Evolutionary conservation across 2,329 filamentous ascomycete genomes (phyloP).

Genomic region (Ceratocystis papillata): DNA sequence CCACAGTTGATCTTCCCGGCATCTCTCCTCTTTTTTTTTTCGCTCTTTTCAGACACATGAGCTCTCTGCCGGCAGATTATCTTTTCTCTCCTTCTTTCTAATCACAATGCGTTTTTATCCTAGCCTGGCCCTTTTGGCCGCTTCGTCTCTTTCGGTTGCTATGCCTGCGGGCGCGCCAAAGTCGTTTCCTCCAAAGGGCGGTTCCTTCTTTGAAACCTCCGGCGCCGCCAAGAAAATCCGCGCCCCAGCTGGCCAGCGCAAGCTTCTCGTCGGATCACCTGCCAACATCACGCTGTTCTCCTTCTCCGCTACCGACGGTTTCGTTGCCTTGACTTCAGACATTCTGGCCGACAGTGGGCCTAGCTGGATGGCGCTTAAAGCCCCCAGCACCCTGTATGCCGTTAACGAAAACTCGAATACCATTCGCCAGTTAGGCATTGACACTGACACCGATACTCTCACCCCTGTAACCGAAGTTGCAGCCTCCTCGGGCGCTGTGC

Average conservation of each 20-base stretch:
- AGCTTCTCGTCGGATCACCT: conserved; percentile 36
- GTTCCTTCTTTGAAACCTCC: conserved; percentile 12
- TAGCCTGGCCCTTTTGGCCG: conserved; percentile 2
- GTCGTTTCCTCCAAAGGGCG: neutral
- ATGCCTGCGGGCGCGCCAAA: neutral
- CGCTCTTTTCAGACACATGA: neutral
- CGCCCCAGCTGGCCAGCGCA: conserved; percentile 23
- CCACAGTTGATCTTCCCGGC: neutral
- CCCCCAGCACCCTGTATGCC: conserved; percentile 36
- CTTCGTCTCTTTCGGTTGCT: neutral
- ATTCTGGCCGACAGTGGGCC: conserved; percentile 30
- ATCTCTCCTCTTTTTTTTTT: no score
- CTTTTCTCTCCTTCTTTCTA: neutral
- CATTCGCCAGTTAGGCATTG: conserved; percentile 35
- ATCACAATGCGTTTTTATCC: neutral
- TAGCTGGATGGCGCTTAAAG: conserved; percentile 39
- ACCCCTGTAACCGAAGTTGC: conserved; percentile 33
- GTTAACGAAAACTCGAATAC: conserved; percentile 38
- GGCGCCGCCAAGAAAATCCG: conserved; percentile 5
- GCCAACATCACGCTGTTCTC: conserved; percentile 36
- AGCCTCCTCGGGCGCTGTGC: conserved; percentile 30
- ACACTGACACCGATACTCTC: conserved; percentile 28
- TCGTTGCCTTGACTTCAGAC: conserved; percentile 34
- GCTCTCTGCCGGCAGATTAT: conserved; percentile 1
- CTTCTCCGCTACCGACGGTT: conserved; percentile 26